A percentile compares a stretch with the other conserved stretches of the same genome.
Conservation (phyloP, 768 basidiomycete genomes). For the Suillus clintonianus region DNA sequence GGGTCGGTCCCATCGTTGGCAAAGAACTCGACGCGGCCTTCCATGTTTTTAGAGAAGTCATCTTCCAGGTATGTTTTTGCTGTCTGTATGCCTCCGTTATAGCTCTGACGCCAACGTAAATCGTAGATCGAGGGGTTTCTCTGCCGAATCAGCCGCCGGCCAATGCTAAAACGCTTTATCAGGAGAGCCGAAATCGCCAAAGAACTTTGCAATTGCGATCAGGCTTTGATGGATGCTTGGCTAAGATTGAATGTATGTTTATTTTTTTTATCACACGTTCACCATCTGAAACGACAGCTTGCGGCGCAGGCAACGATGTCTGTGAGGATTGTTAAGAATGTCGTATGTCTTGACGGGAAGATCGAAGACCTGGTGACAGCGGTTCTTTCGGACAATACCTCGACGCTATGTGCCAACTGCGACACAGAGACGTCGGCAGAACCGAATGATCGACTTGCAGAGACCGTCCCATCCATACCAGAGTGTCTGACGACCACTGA, state of each 20-base stretch:
- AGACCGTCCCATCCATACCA: background rate
- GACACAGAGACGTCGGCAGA: background rate
- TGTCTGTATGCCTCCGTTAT: background rate
- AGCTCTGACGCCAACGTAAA: background rate
- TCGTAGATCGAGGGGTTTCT: slow-evolving; percentile 53
- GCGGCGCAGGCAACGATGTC: background rate
- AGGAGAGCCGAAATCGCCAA: slow-evolving; percentile 67
- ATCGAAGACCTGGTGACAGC: background rate
- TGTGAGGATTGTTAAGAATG: background rate
- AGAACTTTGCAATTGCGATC: slow-evolving; percentile 53
- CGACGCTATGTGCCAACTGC: background rate
- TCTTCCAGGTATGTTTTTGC: slow-evolving; percentile 15
- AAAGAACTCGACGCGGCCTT: slow-evolving; percentile 56
- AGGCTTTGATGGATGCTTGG: slow-evolving; percentile 50
- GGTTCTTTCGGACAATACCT: background rate
- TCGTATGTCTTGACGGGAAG: background rate
- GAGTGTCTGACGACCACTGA: background rate
- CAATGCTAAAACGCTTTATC: slow-evolving; percentile 79
- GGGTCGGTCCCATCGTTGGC: slow-evolving; percentile 53
- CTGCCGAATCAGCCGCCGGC: slow-evolving; percentile 57
- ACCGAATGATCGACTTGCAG: background rate
- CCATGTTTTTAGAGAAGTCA: slow-evolving; percentile 45
- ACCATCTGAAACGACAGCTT: background rate
- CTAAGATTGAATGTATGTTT: background rate
- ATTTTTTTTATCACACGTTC: background rate